These are phyloP conservation scores for Vinca minor DNA, from an alignment of 257 asterid species.

Conservation along the genomic window DNA sequence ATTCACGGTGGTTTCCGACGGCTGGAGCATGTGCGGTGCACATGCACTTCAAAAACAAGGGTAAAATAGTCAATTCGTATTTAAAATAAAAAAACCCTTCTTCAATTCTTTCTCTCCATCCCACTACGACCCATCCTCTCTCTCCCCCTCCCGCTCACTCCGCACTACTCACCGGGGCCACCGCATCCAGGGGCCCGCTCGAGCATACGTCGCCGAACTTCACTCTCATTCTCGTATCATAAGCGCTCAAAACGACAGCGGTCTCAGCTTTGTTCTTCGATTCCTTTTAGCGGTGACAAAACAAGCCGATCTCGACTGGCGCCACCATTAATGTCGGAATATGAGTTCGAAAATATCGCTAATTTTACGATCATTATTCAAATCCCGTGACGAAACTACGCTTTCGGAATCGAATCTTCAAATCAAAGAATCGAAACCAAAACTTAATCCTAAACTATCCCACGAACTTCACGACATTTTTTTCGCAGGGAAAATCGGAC, in stretches of 20 bases:
- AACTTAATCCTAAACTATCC: conserved; percentile 61
- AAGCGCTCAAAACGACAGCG: conserved; percentile 51
- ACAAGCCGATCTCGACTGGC: conserved; percentile 31
- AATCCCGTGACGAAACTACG: conserved; percentile 64
- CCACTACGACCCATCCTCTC: no score
- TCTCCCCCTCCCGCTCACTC: no score
- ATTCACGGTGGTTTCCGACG: no score
- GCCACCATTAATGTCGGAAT: conserved; percentile 9
- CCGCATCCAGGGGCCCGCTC: conserved; percentile 31
- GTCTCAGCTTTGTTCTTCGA: conserved; percentile 26
- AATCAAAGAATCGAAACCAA: conserved; percentile 51
- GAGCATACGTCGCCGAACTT: conserved; percentile 46
- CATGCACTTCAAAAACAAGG: no score
- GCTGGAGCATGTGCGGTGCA: no score
- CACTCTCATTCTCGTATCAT: conserved; percentile 51
- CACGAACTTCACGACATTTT: conserved; percentile 73
- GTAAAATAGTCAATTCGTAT: no score
- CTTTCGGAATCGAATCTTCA: conserved; percentile 36
- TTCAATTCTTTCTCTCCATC: no score
- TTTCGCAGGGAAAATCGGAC: conserved; percentile 48
- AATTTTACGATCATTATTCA: conserved; percentile 11
- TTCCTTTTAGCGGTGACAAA: conserved; percentile 41
- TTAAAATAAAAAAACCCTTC: no score
- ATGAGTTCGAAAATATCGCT: conserved; percentile 20
- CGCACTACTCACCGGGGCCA: conserved; percentile 16